A percentile compares a stretch with the other conserved stretches of the same genome.
Conservation (phyloP, 192 early-diverging fungal genomes). For the Chytriomyces confervae region DNA sequence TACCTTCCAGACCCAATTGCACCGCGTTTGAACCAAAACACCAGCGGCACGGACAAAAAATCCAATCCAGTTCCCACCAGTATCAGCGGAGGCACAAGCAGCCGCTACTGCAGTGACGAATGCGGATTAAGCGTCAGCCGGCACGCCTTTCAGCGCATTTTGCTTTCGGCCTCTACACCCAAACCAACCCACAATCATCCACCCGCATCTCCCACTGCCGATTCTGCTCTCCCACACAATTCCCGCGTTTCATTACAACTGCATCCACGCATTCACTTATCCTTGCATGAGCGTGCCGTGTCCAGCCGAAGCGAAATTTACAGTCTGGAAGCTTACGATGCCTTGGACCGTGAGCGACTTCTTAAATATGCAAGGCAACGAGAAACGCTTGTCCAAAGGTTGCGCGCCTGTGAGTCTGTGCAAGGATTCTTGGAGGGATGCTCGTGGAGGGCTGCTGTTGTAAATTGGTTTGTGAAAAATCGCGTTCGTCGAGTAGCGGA, state of each 20-base stretch:
- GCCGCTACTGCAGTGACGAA: constrained; percentile 18
- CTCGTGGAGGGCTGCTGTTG: not conserved
- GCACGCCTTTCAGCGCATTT: not conserved
- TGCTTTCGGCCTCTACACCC: not conserved
- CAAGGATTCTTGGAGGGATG: not conserved
- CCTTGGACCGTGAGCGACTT: constrained; percentile 1
- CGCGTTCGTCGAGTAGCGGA: not conserved
- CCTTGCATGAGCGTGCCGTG: not conserved
- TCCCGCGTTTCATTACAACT: not conserved
- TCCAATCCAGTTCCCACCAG: not conserved
- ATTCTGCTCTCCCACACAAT: not conserved
- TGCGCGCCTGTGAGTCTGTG: not conserved
- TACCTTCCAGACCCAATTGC: constrained; percentile 28
- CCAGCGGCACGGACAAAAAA: not conserved
- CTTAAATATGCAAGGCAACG: not conserved
- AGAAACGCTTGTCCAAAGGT: not conserved
- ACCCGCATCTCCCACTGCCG: not conserved
- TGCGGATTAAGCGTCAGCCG: constrained; percentile 15
- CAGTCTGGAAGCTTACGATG: constrained; percentile 24
- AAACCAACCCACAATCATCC: not conserved
- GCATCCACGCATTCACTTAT: not conserved
- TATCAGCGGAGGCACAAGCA: not conserved
- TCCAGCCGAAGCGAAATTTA: not conserved
- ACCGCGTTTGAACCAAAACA: not conserved
- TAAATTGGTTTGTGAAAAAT: not conserved